Base-by-base conservation (phyloP, 495 filamentous ascomycete species). In the Recurvomyces mirabilis region DNA sequence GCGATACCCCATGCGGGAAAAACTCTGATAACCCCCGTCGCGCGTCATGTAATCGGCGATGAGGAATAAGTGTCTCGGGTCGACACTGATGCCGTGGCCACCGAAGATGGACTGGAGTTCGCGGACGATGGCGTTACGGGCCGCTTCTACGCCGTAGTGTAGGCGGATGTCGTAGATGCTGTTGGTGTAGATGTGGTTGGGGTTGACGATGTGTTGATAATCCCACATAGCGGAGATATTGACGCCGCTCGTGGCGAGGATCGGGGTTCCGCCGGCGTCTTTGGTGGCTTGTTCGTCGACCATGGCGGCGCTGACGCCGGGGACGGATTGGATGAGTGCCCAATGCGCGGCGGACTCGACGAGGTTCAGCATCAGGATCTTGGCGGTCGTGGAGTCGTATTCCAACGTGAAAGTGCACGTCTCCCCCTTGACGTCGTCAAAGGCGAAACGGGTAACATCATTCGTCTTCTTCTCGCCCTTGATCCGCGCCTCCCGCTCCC, bases 31-130 rank as follows among this genome's bases (percentile, higher is more conserved):
- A 14, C 76, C 77, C 50, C 91, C 91, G 48, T 77, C 78, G 20
- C 87, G 68, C 14, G 93, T 96, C 91, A 98, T 98, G 64, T 81
- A 83, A 65, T 98, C 91, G 41, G 82, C 89, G 53, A 98, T 94
- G 47, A 98, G 72, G 65, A 89, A 94, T 53, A 99, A 65, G 65
- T 99, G 91, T 46, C 91, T 78, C 41, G 81, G 75, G 58, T 99
- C 87, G 47, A 99, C 91, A 46, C 71, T 76, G 68, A 99, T 99
- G 60, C 83, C 84, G 77, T 99, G 88, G 63, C 79, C 77, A 43
- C 72, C 68, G 74, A 99, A 99, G 45, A 96, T 87, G 47, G 71
- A 73, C 38, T 78, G 74, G 62, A 96, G 79, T 68, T 99, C 91
- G 29, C 72, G 73, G 40, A 96, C 79, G 53, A 99, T 94, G 41